Base-by-base conservation (phyloP, 1,284 basidiomycete genomes). In the Ceratorhiza oryzae-sativae region DNA sequence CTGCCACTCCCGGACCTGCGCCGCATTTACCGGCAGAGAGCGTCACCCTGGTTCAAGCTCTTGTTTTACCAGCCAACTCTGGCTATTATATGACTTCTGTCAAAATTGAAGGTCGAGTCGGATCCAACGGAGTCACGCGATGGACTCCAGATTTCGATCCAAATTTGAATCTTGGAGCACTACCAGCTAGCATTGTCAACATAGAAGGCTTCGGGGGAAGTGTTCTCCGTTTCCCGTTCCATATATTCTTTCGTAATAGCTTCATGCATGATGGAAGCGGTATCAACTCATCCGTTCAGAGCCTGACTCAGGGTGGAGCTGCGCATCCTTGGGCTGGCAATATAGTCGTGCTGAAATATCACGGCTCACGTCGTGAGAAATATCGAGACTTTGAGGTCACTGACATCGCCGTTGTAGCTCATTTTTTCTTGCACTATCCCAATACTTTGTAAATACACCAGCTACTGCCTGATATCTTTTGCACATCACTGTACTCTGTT, bases 181-280 rank as follows among this genome's bases (percentile, higher is more conserved):
- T 34, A 32, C 65, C 65, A 23, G 51, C 65, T 15, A 68, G 53
- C 25, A 46, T 42, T 23, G 30, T 68, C 2, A 68, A 74, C 39
- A 70, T 74, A 1, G 74, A 73, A 32, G 74, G 74, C 10, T 67
- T 75, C 42, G 74, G 73, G 1, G 73, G 74, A 30, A 72, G 67
- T 61, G 56, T 59, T 15, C 63, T 75, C 15, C 71, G 74, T 1
- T 75, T 75, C 72, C 74, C 74, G 3, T 62, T 75, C 27, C 74
- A 75, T 30, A 42, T 74, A 32, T 74, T 74, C 27, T 75, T 74
- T 62, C 75, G 74, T 20, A 63, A 71, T 13, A 61, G 51, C 42
- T 73, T 73, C 23, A 71, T 74, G 48, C 61, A 59, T 20, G 73
- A 75, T 48, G 74, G 73, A 20, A 71, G 74, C 10, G 71, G 30